A percentile compares a stretch with the other conserved stretches of the same genome.
Evolutionary conservation across 2,329 filamentous ascomycete genomes (phyloP).

Genomic region (Microascus cirrosus): DNA sequence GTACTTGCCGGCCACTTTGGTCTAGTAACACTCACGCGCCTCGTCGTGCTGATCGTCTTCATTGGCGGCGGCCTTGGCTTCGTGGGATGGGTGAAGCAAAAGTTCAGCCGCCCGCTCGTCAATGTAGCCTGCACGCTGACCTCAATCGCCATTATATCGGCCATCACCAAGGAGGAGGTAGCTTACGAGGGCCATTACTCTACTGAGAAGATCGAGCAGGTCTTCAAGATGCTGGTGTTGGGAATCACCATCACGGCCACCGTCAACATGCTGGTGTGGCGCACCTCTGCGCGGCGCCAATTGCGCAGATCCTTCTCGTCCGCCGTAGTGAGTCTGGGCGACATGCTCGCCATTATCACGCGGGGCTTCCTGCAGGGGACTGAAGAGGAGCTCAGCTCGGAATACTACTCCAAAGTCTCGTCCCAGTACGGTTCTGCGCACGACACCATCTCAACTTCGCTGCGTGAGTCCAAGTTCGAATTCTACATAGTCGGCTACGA

Average conservation of each 20-base stretch:
- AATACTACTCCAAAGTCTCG: slow-evolving; percentile 51
- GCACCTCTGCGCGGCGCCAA: slow-evolving; percentile 62
- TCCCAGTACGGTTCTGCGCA: slow-evolving; percentile 57
- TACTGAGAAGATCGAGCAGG: slow-evolving; percentile 68
- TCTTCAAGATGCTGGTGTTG: slow-evolving; percentile 74
- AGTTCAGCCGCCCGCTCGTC: slow-evolving; percentile 64
- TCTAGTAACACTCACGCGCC: slow-evolving; percentile 61
- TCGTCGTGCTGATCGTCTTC: slow-evolving; percentile 70
- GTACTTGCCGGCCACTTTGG: slow-evolving; percentile 60
- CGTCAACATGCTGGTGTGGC: slow-evolving; percentile 69
- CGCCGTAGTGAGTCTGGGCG: slow-evolving; percentile 63
- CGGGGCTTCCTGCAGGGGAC: slow-evolving; percentile 73
- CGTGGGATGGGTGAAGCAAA: slow-evolving; percentile 79
- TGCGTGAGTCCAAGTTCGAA: slow-evolving; percentile 81
- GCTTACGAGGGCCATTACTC: slow-evolving; percentile 76
- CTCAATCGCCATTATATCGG: slow-evolving; percentile 78
- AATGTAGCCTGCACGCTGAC: slow-evolving; percentile 79
- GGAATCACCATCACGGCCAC: slow-evolving; percentile 61
- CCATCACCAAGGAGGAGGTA: slow-evolving; percentile 83
- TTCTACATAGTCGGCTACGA: slow-evolving; percentile 76
- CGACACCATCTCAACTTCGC: slow-evolving; percentile 53
- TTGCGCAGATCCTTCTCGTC: slow-evolving; percentile 57
- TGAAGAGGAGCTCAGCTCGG: slow-evolving; percentile 62
- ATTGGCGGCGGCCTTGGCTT: slow-evolving; percentile 80
- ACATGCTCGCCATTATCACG: slow-evolving; percentile 73